Percentiles rank a stretch among this genome's conserved stretches.
Evolutionary conservation across 108 stramenopile species (phyloP).

Genomic region (Aureococcus anophagefferens): DNA sequence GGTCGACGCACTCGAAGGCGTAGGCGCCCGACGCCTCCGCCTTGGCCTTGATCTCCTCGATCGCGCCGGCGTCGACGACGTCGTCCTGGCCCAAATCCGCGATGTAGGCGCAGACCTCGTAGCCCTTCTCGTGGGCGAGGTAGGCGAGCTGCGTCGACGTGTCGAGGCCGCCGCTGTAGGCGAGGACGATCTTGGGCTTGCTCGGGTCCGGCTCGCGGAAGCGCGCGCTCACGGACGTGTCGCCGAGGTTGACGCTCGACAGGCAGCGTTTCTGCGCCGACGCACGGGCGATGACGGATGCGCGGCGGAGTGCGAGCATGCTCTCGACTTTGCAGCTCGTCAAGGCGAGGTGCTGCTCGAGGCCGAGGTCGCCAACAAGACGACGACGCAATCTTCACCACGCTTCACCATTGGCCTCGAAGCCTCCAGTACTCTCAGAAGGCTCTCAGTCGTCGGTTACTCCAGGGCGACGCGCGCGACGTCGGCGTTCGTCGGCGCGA

Average conservation of each 20-base stretch:
- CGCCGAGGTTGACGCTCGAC: neutral
- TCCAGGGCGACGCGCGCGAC: too few relatives aligned
- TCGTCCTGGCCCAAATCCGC: conserved; percentile 86
- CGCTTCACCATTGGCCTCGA: too few relatives aligned
- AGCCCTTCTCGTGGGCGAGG: conserved; percentile 88
- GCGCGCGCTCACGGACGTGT: neutral
- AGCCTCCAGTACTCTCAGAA: too few relatives aligned
- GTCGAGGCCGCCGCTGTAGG: conserved; percentile 94
- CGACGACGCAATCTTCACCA: too few relatives aligned
- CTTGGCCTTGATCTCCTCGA: conserved; percentile 62
- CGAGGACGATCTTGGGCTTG: conserved; percentile 82
- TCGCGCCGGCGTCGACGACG: conserved; percentile 59
- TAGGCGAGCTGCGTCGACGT: conserved; percentile 96
- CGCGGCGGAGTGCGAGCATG: too few relatives aligned
- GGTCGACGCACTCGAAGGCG: conserved; percentile 74
- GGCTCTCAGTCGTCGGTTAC: too few relatives aligned
- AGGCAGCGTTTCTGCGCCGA: too few relatives aligned
- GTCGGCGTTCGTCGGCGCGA: too few relatives aligned
- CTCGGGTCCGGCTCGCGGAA: conserved; percentile 2
- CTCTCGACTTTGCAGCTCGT: too few relatives aligned
- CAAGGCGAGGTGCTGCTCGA: too few relatives aligned
- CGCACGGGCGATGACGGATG: too few relatives aligned
- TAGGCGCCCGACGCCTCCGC: conserved; percentile 62
- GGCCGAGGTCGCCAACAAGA: too few relatives aligned
- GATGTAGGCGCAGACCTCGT: conserved; percentile 92